Base-by-base conservation (phyloP, 2,329 filamentous ascomycete species). In the Aspergillus sp. region DNA sequence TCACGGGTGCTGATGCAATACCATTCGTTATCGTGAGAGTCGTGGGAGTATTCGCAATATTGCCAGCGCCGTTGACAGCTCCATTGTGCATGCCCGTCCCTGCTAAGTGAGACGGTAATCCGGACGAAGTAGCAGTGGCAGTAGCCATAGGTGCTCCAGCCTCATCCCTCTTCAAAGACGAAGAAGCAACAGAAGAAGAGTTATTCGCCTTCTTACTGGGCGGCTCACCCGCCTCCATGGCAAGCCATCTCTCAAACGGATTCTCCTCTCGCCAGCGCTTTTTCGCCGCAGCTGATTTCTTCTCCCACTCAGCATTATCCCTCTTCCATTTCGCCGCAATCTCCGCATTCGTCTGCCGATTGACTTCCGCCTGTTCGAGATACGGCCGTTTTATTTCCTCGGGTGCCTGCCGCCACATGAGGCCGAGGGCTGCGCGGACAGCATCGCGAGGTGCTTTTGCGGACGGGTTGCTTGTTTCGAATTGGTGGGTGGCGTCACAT, bases 341-440 rank as follows among this genome's bases (percentile, higher is more conserved):
- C 49, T 81, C 80, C 47, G 86, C 85, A 63, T 92, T 89, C 2
- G 76, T 79, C 56, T 82, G 80, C 71, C 93, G 93, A 64, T 91
- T 88, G 52, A 82, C 81, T 54, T 87, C 82, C 4, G 89, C 90
- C 70, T 88, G 83, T 26, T 91, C 87, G 48, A 93, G 83, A 68
- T 90, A 98, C 1, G 92, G 93, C 69, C 83, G 82, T 68, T 89
- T 90, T 64, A 86, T 83, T 44, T 89, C 89, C 5, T 85, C 80
- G 2, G 81, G 76, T 0, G 90, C 86, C 49, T 90, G 89, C 65
- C 89, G 90, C 95, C 95, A 99, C 87, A 95, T 93, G 69, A 89
- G 88, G 26, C 93, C 93, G 9, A 95, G 85, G 71, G 92, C 91
- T 50, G 87, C 85, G 34, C 95, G 89, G 55, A 98, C 89, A 68